Evolutionary conservation across 208 protist genomes (phyloP).

Genomic region (Herpetomonas tarakana): DNA sequence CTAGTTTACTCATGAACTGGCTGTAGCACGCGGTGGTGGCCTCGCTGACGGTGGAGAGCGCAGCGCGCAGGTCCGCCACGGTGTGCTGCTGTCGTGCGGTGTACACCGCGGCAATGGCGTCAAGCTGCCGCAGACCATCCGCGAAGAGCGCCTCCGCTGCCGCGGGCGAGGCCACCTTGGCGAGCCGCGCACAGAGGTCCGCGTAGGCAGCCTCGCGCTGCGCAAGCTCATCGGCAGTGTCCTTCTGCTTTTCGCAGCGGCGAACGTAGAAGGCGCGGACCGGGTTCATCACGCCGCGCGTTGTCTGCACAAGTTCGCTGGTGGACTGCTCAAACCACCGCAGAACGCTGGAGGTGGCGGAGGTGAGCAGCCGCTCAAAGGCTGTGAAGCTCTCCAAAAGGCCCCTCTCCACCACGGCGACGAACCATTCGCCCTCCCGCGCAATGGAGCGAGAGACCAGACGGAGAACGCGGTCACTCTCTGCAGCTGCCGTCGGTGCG

Average conservation of each 20-base stretch:
- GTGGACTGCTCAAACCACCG: constrained; percentile 56
- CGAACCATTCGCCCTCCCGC: constrained; percentile 68
- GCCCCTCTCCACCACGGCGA: constrained; percentile 22
- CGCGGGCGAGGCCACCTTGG: constrained; percentile 36
- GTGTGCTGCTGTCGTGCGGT: constrained; percentile 50
- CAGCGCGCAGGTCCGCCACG: constrained; percentile 20
- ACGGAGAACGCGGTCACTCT: not conserved
- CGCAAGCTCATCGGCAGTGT: constrained; percentile 58
- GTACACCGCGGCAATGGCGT: constrained; percentile 55
- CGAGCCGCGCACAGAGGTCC: constrained; percentile 29
- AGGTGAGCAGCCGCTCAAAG: constrained; percentile 40
- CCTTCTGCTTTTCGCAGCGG: constrained; percentile 50
- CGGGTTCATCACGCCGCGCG: constrained; percentile 27
- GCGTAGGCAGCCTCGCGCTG: constrained; percentile 49
- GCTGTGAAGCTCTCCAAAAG: constrained; percentile 35
- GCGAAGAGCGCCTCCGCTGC: constrained; percentile 59
- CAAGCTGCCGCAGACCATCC: constrained; percentile 46
- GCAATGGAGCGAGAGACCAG: constrained; percentile 19
- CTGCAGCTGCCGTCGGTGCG: not conserved
- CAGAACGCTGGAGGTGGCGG: constrained; percentile 46
- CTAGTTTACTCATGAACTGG: constrained; percentile 26
- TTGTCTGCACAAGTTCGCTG: constrained; percentile 38
- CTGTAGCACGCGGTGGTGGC: constrained; percentile 20
- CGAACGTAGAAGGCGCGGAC: constrained; percentile 50
- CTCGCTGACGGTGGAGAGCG: constrained; percentile 16